Percentiles rank a stretch among this genome's conserved stretches.
Evolutionary conservation across 2,329 filamentous ascomycete genomes (phyloP).

Genomic region (Sclerotinia trifoliorum): DNA sequence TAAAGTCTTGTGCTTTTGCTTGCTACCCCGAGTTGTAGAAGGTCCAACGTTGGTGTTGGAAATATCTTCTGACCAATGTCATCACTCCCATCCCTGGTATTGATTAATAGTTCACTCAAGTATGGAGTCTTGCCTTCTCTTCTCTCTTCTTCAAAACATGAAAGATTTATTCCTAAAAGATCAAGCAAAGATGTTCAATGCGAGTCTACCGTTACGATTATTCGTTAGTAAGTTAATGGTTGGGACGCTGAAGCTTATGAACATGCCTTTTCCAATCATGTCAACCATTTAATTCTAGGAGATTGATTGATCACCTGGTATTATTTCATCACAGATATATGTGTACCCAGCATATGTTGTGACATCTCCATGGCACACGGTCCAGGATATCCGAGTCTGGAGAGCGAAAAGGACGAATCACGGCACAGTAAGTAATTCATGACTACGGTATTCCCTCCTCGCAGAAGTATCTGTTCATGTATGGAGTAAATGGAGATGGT

Average conservation of each 20-base stretch:
- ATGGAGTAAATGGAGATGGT: not conserved
- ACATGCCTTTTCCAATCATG: not conserved
- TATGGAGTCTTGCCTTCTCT: not conserved
- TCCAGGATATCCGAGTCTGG: conserved; percentile 1
- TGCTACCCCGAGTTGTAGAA: conserved; percentile 13
- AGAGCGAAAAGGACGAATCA: conserved; percentile 3
- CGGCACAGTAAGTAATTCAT: not conserved
- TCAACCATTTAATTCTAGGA: not conserved
- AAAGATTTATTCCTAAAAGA: not conserved
- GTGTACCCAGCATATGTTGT: conserved; percentile 13
- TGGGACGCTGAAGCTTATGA: not conserved
- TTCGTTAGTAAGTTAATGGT: not conserved
- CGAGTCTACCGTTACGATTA: not conserved
- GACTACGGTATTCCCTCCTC: not conserved
- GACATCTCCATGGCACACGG: not conserved
- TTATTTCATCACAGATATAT: not conserved
- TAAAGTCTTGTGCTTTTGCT: too few species aligned
- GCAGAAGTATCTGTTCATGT: not conserved
- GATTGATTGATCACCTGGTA: not conserved
- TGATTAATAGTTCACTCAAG: not conserved
- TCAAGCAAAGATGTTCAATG: not conserved
- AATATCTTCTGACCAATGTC: not conserved
- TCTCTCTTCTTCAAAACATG: not conserved
- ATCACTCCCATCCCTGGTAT: not conserved
- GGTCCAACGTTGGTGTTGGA: not conserved